Base-by-base conservation (phyloP, 768 basidiomycete genomes). In the Pulveroboletus sp. region DNA sequence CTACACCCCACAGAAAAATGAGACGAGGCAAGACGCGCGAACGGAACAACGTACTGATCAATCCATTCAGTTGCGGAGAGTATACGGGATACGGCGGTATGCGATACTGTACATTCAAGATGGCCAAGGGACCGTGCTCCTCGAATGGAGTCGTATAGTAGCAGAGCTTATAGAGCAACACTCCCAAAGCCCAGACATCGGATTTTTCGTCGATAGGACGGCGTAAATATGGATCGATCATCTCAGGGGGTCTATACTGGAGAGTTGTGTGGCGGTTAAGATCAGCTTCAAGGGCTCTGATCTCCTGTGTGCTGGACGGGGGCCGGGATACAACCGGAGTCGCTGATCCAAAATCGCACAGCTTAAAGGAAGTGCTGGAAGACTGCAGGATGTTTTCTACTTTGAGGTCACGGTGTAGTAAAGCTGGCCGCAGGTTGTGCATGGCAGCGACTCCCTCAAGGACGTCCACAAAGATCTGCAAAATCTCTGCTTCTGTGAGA, bases 111-210 rank as follows among this genome's bases (percentile, higher is more conserved):
- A 94, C 94, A 62, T 97, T 97, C 55, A 98, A 76, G 55, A 98
- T 98, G 3, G 96, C 96, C 45, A 99, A 73, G 3, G 92, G 89
- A 0, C 95, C 95, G 59, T 97, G 93, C 63, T 97, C 95, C 68
- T 99, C 96, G 62, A 99, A 99, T 0, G 96, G 96, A 0, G 96
- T 99, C 0, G 94, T 99, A 69, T 99, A 99, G 71, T 97, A 99
- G 69, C 96, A 98, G 12, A 99, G 81, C 74, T 98, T 99, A 76
- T 97, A 99, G 12, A 99, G 77, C 52, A 99, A 73, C 14, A 98
- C 93, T 21, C 95, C 96, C 21, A 99, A 77, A 0, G 96, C 96
- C 96, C 96, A 99, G 0, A 99, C 86, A 61, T 99, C 95, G 67
- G 87, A 89, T 72, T 93, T 95, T 68, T 94, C 92, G 64, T 93